A percentile compares a stretch with the other conserved stretches of the same genome.
phyloP scores from a whole-genome alignment of 2,329 filamentous ascomycete species.

The Neofusicoccum kwambonambiense region DNA sequence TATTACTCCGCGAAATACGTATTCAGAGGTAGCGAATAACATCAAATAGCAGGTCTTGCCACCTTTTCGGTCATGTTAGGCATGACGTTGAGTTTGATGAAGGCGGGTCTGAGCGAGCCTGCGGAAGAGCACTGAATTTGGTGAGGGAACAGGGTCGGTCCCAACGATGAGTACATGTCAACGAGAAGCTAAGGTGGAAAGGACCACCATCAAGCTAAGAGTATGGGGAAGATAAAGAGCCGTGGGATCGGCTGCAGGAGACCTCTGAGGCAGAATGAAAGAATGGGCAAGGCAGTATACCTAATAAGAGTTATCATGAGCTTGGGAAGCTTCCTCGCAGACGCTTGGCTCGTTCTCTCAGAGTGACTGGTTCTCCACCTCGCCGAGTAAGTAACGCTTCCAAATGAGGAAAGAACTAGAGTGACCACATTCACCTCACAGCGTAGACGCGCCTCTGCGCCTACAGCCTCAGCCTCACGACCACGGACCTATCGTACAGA shows the following conservation, averaged over 20 bases:
- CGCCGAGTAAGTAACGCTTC: background rate
- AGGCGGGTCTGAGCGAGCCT: background rate
- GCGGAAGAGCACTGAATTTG: background rate
- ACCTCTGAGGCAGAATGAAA: too few species aligned
- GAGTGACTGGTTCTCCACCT: too few species aligned
- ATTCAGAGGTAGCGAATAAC: constrained; percentile 15
- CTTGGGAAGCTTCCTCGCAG: too few species aligned
- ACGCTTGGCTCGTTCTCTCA: too few species aligned
- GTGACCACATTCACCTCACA: background rate
- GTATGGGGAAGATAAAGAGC: too few species aligned
- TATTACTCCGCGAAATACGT: background rate
- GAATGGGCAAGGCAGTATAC: too few species aligned
- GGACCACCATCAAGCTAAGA: too few species aligned
- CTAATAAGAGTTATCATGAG: too few species aligned
- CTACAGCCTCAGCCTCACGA: background rate
- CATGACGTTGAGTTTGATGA: background rate
- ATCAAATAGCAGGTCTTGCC: constrained; percentile 4
- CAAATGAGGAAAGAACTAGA: background rate
- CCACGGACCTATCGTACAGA: background rate
- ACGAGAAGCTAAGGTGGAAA: background rate
- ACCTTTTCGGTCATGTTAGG: background rate
- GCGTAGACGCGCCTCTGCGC: background rate
- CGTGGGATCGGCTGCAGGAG: too few species aligned
- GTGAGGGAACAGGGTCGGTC: background rate
- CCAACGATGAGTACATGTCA: background rate